phyloP scores from a whole-genome alignment of 208 protist genomes.

The Porcisia hertigi region DNA sequence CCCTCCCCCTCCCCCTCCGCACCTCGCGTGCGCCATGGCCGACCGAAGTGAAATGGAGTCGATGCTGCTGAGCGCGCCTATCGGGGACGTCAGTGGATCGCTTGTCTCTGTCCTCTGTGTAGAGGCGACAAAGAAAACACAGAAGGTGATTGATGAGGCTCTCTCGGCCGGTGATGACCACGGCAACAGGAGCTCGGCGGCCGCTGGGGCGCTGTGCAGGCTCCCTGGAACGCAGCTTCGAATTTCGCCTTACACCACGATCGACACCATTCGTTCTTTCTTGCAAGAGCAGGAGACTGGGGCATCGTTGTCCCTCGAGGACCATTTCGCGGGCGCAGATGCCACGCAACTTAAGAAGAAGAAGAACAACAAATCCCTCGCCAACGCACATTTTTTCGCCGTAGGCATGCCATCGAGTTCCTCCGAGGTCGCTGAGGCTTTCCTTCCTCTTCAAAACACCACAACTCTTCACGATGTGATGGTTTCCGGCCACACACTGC shows the following conservation, averaged over 20 bases:
- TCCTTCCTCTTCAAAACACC: conserved; percentile 16
- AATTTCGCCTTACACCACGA: conserved; percentile 21
- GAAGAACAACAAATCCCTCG: conserved; percentile 2
- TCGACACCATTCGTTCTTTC: conserved; percentile 21
- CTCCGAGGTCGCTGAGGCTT: not conserved
- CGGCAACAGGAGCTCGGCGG: conserved; percentile 1
- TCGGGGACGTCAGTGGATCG: not conserved
- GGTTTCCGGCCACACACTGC: conserved; percentile 3
- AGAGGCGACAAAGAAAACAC: conserved; percentile 14
- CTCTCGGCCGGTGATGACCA: not conserved
- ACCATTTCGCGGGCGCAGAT: no score
- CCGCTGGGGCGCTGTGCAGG: conserved; percentile 13
- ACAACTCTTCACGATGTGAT: conserved; percentile 27
- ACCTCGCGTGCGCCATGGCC: not conserved
- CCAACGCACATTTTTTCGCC: conserved; percentile 26
- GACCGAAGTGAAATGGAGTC: conserved; percentile 17
- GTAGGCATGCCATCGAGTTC: conserved; percentile 6
- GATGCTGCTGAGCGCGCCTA: conserved; percentile 18
- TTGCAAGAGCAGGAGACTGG: conserved; percentile 16
- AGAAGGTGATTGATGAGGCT: conserved; percentile 11
- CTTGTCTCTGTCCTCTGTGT: conserved; percentile 22
- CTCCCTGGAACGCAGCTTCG: conserved; percentile 20
- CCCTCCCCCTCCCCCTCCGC: not conserved
- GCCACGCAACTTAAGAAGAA: not conserved
- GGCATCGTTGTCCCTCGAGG: not conserved